Evolutionary conservation across 2,329 filamentous ascomycete species (phyloP), one percentile per base, ranked within the genome.

Genomic region (Westerdykella sp.): DNA sequence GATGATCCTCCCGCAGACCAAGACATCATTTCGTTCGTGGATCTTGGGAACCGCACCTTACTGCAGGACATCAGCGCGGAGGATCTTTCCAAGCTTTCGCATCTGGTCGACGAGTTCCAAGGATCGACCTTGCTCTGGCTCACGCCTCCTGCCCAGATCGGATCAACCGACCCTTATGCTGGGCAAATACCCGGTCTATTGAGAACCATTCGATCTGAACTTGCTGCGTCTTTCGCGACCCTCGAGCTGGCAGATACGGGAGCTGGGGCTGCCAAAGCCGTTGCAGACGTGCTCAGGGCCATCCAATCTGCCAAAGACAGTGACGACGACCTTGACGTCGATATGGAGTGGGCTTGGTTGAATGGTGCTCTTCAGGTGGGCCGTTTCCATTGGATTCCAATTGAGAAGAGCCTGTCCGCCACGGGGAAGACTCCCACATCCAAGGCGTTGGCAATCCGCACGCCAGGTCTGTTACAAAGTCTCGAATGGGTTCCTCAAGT

Each of bases 41-140:
- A 37, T 37, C 13, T 37, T 37, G 35, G 16, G 14, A 9, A 18
- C 13, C 14, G 6, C 22, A 36, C 40, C 11, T 34, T 39, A 5
- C 22, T 43, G 4, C 23, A 31, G 13, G 41, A 43, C 34, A 25
- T 39, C 15, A 31, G 15, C 36, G 30, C 6, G 4, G 21, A 38
- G 5, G 41, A 43, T n/a, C 23, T 34, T 13, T 15, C 16, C 25
- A 16, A 28, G 18, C 41, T 34, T 23, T 34, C 13, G 6, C 13
- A n/a, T 9, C 14, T 38, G 9, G 23, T 39, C 14, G 25, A 39
- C 25, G 21, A 39, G 4, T 31, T 43, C 15, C 32, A 35, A 22
- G 16, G 14, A 32, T 15, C 13, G 10, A 22, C 10, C n/a, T 14
- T 43, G 11, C 22, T 44, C 10, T 44, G 42, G 42, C 37, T 44